These are phyloP conservation scores for Amyloporia xantha DNA, from an alignment of 768 basidiomycete species.

Conservation along the genomic window DNA sequence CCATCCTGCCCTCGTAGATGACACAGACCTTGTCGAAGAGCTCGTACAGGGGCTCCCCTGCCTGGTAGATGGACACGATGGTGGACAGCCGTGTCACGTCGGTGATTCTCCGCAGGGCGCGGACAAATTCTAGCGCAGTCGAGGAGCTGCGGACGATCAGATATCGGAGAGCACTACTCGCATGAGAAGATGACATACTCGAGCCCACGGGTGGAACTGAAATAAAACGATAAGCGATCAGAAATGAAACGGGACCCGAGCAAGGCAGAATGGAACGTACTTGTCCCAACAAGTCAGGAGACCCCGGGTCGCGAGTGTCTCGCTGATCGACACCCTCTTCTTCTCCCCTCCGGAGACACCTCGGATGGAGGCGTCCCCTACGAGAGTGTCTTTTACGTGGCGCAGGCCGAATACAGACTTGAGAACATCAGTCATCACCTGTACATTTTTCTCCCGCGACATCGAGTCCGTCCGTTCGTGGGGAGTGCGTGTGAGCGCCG, in stretches of 20 bases:
- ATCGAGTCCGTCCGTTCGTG: conserved; percentile 38
- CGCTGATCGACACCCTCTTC: conserved; percentile 79
- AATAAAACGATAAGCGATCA: neutral
- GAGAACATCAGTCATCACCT: conserved; percentile 43
- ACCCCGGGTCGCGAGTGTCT: conserved; percentile 55
- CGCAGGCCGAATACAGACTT: conserved; percentile 69
- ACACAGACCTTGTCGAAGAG: conserved; percentile 80
- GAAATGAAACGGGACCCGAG: neutral
- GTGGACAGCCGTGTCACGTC: conserved; percentile 42
- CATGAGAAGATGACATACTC: conserved; percentile 23
- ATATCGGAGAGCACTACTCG: neutral
- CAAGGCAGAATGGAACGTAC: conserved; percentile 26
- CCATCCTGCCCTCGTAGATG: conserved; percentile 66
- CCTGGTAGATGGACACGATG: conserved; percentile 83
- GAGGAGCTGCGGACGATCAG: conserved; percentile 27
- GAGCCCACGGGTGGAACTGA: conserved; percentile 42
- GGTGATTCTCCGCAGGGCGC: conserved; percentile 47
- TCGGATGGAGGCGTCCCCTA: conserved; percentile 72
- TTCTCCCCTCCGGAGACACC: conserved; percentile 71
- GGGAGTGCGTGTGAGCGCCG: conserved; percentile 65
- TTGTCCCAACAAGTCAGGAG: conserved; percentile 74
- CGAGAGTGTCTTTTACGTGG: conserved; percentile 63
- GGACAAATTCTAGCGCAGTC: conserved; percentile 54
- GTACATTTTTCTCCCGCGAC: conserved; percentile 37
- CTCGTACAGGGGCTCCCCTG: conserved; percentile 58